Evolutionary conservation across 495 filamentous ascomycete species (phyloP), one percentile per base, ranked within the genome.

Genomic region (Podospora pseudoanserina): DNA sequence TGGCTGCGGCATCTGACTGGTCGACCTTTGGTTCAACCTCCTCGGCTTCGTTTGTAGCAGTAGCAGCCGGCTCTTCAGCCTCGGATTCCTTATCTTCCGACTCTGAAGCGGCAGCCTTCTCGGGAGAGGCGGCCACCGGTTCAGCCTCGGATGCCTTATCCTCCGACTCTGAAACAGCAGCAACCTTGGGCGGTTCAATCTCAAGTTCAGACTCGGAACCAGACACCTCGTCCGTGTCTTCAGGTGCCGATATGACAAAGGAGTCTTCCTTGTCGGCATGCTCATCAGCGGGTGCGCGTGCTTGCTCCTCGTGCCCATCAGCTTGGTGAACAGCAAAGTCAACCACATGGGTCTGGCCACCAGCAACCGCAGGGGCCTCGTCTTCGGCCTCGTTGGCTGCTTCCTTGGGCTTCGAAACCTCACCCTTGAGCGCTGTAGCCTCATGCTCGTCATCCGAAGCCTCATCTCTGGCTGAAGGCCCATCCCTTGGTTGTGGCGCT

Each of bases 361-460:
- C 6, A 9, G 23, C 39, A 49, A 49, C 7, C 39, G 39, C 39
- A 49, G 39, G 39, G 39, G 39, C 9, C 15, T 49, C 39, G 7
- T 49, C 39, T 13, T 49, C 15, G 39, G 39, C 39, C 9, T 49
- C 2, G 39, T 49, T 13, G 18, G 72, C 73, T 44, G 76, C 79
- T 20, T 81, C 79, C 28, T 80, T 78, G 16, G 77, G 76, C 30
- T 79, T 78, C 1, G 79, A 80, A 18, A 81, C 68, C 5, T 80
- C 23, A 23, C 1, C 1, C 23, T 23, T 23, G 23, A 23, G 23
- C 23, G 23, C 23, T 23, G 23, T 23, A 23, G 23, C 23, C 23
- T 23, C 57, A 53, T 75, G 74, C 32, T 80, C 80, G 5, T 79
- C 73, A n/a, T 77, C 76, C 0, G 78, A 77, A 11, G 9, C 7